A percentile compares a stretch with the other conserved stretches of the same genome.
These are phyloP conservation scores for Elongisporangium prolatum DNA, from an alignment of 352 stramenopile species.

Conservation along the genomic window DNA sequence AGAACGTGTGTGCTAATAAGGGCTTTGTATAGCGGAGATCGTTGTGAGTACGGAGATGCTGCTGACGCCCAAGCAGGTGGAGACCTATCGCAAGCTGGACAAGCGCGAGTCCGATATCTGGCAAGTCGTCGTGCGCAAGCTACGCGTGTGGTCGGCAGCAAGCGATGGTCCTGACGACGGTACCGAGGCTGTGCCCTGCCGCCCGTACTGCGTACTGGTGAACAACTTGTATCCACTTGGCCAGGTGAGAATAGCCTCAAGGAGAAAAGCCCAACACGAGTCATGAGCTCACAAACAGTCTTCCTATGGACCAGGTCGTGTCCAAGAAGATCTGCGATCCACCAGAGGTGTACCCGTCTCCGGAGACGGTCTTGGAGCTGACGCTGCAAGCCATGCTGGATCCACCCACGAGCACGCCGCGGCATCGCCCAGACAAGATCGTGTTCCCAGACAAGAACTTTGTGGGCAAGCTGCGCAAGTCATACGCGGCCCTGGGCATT, in stretches of 20 bases:
- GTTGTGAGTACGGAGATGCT: constrained; percentile 74
- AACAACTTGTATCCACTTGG: constrained; percentile 86
- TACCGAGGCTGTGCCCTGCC: constrained; percentile 58
- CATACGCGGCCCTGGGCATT: constrained; percentile 66
- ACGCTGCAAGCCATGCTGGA: constrained; percentile 77
- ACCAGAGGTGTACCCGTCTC: constrained; percentile 70
- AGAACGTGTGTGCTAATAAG: neutral
- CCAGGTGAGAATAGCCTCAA: constrained; percentile 17
- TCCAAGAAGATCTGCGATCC: constrained; percentile 85
- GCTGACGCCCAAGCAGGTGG: constrained; percentile 46
- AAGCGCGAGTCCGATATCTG: constrained; percentile 82
- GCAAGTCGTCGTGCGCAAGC: constrained; percentile 82
- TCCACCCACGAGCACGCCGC: constrained; percentile 58
- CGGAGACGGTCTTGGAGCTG: constrained; percentile 60
- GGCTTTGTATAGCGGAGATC: constrained; percentile 49
- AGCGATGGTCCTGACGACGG: constrained; percentile 52
- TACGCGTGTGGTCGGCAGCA: constrained; percentile 84
- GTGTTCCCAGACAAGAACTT: constrained; percentile 76
- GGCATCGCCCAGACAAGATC: constrained; percentile 85
- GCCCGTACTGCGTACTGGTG: constrained; percentile 81
- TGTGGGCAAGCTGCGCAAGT: constrained; percentile 73
- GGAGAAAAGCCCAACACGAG: neutral
- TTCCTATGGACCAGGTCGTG: constrained; percentile 27
- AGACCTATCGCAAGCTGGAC: constrained; percentile 67
- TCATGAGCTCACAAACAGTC: neutral